These are phyloP conservation scores for Aspergillus hancockii DNA, from an alignment of 495 filamentous ascomycete species.

Conservation along the genomic window DNA sequence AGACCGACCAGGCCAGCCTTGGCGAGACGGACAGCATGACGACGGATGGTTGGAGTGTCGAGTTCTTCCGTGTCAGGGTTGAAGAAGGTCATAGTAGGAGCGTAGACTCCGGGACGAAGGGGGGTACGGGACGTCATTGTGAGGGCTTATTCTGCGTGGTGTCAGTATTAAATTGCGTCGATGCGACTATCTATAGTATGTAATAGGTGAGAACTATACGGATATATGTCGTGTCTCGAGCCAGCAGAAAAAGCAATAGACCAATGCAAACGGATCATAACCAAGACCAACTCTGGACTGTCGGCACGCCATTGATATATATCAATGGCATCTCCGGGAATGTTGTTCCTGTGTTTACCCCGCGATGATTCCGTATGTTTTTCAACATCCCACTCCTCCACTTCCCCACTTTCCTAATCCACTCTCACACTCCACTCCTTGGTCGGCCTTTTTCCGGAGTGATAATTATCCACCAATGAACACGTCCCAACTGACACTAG, in stretches of 20 bases:
- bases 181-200: neutral
- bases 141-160: neutral
- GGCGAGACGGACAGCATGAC: slow-evolving; percentile 79
- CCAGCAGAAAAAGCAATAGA: neutral
- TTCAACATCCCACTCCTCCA: slow-evolving; percentile 9
- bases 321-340: neutral
- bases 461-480: slow-evolving; percentile 20
- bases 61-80: slow-evolving; percentile 78
- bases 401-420: slow-evolving; percentile 7
- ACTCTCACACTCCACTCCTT: neutral
- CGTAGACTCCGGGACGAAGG: slow-evolving; percentile 83
- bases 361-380: slow-evolving; percentile 1
- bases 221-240: neutral
- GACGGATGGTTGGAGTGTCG: slow-evolving; percentile 75
- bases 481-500: neutral
- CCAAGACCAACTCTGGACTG: neutral
- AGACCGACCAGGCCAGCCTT: slow-evolving; percentile 78
- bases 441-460: slow-evolving; percentile 1
- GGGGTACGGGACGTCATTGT: slow-evolving; percentile 44
- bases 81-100: slow-evolving; percentile 91
- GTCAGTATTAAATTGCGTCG: neutral
- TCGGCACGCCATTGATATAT: neutral
- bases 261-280: neutral
- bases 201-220: neutral
- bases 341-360: slow-evolving; percentile 4